Evolutionary conservation across 768 basidiomycete species (phyloP), one percentile per base, ranked within the genome.

Genomic region (Lactifluus hygrophoroides): DNA sequence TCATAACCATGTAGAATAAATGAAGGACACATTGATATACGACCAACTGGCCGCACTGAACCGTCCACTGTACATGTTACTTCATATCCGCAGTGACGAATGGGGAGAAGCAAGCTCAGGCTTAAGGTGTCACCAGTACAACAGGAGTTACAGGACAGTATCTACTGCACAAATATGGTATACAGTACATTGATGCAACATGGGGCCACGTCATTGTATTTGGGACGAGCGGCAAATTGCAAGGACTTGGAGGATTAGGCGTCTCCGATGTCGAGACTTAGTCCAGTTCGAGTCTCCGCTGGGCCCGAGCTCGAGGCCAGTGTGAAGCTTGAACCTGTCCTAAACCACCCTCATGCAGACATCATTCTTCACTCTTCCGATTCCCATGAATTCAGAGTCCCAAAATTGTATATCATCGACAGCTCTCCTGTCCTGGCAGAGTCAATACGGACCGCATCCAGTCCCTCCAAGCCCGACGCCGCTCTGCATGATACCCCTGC

Each of bases 351-450:
- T 3, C 19, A 47, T 32, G 35, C 57, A 38, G 57, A 52, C 16
- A 46, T 58, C 21, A 35, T 58, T 23, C 51, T 58, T 30, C 44
- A 44, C 17, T 46, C 57, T 9, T 21, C 17, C 16, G 51, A 58
- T 28, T 47, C 28, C 21, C 44, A 37, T 9, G 57, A 58, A 38
- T 58, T 58, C 27, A 44, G 19, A 58, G 44, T 58, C 5, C 50
- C 44, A 17, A 52, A 38, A 28, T 16, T 58, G 14, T 58, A 58
- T 27, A 38, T 58, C 51, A 25, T 52, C 3, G 51, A 58, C 19
- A 58, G 28, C 44, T 58, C 57, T 14, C 34, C 57, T 17, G 35
- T 58, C 14, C 72, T 80, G 56, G 63, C 65, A 30, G 8, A 21
- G 19, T 34, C 27, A 10, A 57, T 51, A 43, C 30, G 9, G 35